Base-by-base conservation (phyloP, 2,329 filamentous ascomycete species). In the Trichophyton mentagrophytes region DNA sequence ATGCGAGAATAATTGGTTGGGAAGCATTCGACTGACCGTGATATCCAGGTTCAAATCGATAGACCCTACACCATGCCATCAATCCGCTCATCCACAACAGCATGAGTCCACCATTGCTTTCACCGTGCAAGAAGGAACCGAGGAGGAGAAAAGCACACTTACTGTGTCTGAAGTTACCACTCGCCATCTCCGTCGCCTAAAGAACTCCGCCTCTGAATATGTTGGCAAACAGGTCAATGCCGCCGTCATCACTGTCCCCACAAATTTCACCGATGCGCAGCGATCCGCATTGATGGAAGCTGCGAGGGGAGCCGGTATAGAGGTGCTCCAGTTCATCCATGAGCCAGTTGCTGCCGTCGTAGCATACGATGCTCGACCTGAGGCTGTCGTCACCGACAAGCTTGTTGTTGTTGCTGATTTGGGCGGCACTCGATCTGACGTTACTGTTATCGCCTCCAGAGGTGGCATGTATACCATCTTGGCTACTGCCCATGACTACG, bases 401-500 rank as follows among this genome's bases (percentile, higher is more conserved):
- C 85, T 88, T 64, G 78, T 96, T 61, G 86, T 97, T 3, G 90
- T 99, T 22, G 90, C 89, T 62, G 93, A 99, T 70, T 80, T 99
- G 55, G 93, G 93, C 69, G 92, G 90, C 66, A 96, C 89, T 59
- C 86, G 92, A 68, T 95, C 90, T 27, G 93, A 99, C 73, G 87
- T 96, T 61, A 85, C 92, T 49, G 88, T 99, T 57, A 79, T 99
- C 65, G 89, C 91, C 65, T 95, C 89, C 69, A 85, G 92, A 74
- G 90, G 90, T 64, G 93, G 93, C 72, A 92, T 97, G 80, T 97
- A 97, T 82, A 96, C 90, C 63, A 85, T 96, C 68, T 82, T 99
- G 62, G 90, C 93, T 20, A 95, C 92, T 11, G 85, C 87, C 33
- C 93, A 97, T 78, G 93, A 99, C 79, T 96, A 95, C 77, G 91